Evolutionary conservation across 805 yeast genomes (phyloP), one percentile per base, ranked within the genome.

Genomic region (Yarrowia deformans): DNA sequence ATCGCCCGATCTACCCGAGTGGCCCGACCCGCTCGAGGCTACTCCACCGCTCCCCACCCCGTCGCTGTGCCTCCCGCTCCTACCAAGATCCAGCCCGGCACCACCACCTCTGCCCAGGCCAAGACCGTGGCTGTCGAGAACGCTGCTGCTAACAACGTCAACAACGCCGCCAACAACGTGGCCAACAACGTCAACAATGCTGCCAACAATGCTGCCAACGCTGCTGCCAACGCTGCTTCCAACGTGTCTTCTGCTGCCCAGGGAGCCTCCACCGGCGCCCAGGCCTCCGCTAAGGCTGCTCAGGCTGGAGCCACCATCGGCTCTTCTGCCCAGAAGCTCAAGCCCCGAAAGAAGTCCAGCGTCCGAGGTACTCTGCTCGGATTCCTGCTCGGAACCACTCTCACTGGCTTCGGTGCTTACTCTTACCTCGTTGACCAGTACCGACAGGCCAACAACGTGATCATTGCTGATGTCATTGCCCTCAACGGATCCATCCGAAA

Each of bases 361-460:
- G 61, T 66, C 6, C 60, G 61, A 29, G 76, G 73, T 50, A 81
- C 83, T 6, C 81, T 91, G 71, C 80, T 90, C 68, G 97, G 97
- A 1, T 92, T 91, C 79, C 83, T 91, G 68, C 81, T 88, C 39
- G 97, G 97, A 55, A 90, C 89, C 46, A 82, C 91, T 29, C 77
- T 84, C 71, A 89, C 97, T 18, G 93, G 96, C 2, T 84, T 84
- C 69, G 90, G 86, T 8, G 87, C 93, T 16, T 91, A 91, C 81
- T 89, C 86, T 77, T 91, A 90, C 79, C 82, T 90, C 72, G 79
- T 90, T 70, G 95, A 91, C 75, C 90, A 90, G 78, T 90, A 90
- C 83, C 87, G 88, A 77, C 81, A 84, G 71, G 85, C 94, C 73
- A 90, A 88, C 77, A 85, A 84, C 73, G 89, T 89, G 19, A 85